Evolutionary conservation across 2,329 filamentous ascomycete genomes (phyloP).

Genomic region (Sporothrix curviconia): DNA sequence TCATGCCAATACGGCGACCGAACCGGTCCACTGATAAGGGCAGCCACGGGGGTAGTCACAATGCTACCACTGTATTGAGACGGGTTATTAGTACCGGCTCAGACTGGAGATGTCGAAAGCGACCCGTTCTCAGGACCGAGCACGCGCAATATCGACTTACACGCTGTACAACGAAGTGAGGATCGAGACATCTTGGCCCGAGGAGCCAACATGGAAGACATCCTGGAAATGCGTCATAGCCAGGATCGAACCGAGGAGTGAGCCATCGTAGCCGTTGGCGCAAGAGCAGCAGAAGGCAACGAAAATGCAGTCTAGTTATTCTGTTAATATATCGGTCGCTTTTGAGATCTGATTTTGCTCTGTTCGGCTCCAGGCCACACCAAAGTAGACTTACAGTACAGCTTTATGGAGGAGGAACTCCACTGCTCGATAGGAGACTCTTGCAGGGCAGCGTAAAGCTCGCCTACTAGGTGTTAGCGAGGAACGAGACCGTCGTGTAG

Average conservation of each 20-base stretch:
- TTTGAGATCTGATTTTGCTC: too few relatives aligned
- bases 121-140: too few relatives aligned
- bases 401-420: background rate
- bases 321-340: too few relatives aligned
- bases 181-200: background rate
- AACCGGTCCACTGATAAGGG: background rate
- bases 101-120: background rate
- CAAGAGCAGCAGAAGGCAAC: background rate
- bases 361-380: too few relatives aligned
- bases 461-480: too few relatives aligned
- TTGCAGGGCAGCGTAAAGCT: background rate
- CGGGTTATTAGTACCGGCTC: background rate
- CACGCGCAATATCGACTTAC: background rate
- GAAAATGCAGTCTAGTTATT: background rate
- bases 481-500: too few relatives aligned
- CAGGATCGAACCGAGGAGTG: background rate
- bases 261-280: slow-evolving; percentile 1
- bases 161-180: background rate
- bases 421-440: background rate
- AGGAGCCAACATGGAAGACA: background rate
- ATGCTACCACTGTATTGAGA: background rate
- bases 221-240: background rate
- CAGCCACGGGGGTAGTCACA: background rate
- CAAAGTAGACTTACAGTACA: background rate
- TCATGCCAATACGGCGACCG: background rate